Conservation (phyloP, 2,329 filamentous ascomycete species). For the Mollisiaceae sp. region DNA sequence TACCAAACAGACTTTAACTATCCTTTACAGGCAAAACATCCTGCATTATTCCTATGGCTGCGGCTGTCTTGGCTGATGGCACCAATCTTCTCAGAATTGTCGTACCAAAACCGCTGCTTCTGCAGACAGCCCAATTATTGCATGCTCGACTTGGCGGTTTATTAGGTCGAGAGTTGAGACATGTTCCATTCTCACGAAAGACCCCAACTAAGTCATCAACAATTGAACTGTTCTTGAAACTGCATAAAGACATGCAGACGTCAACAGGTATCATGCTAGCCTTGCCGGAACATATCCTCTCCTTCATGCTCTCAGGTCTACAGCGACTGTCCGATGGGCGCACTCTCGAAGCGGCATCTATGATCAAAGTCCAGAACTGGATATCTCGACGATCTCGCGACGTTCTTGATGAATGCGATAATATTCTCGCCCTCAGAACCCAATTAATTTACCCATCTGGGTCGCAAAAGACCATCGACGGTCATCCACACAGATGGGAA, state of each 20-base stretch:
- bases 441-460: conserved; percentile 50
- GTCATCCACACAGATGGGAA: conserved; percentile 47
- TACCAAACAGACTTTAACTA: background rate
- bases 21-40: conserved; percentile 58
- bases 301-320: conserved; percentile 55
- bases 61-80: conserved; percentile 51
- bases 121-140: conserved; percentile 53
- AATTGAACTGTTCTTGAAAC: conserved; percentile 43
- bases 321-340: conserved; percentile 51
- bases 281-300: conserved; percentile 59
- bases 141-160: conserved; percentile 50
- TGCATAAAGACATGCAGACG: conserved; percentile 47
- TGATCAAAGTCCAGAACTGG: conserved; percentile 53
- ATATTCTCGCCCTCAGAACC: conserved; percentile 45
- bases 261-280: conserved; percentile 52
- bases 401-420: conserved; percentile 57
- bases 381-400: conserved; percentile 51
- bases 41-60: conserved; percentile 59
- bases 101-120: conserved; percentile 50
- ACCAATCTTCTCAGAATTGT: conserved; percentile 49
- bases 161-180: conserved; percentile 48
- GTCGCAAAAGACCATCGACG: conserved; percentile 45
- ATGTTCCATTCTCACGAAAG: conserved; percentile 54
- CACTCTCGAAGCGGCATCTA: conserved; percentile 44
- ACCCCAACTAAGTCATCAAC: conserved; percentile 42